Evolutionary conservation across 768 basidiomycete genomes (phyloP), one percentile per base, ranked within the genome.

Genomic region (Inosperma sp.): DNA sequence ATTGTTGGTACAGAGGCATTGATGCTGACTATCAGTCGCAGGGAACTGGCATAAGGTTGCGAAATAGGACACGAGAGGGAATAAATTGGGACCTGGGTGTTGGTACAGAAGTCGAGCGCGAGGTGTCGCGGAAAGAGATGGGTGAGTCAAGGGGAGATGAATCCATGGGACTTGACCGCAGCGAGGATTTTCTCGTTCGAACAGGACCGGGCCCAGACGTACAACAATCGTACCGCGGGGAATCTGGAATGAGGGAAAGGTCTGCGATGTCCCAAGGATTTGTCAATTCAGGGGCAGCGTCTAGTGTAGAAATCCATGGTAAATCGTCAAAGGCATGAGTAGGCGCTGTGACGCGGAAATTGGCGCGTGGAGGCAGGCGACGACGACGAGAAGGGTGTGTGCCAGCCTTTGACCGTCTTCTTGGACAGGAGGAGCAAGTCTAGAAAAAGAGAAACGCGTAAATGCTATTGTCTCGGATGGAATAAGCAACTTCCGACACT

Each of bases 291-390:
- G 75, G 69, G 5, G 76, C 54, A 45, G 66, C 52, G 45, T 86
- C 79, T 43, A 86, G 68, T 7, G 78, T 72, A 21, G 82, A 72
- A 46, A 84, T 81, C 84, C 84, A 87, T 4, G 84, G 82, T 8
- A 87, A 75, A 22, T 74, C 69, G 68, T 86, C 84, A 61, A 86
- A 84, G 3, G 62, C 49, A 37, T 73, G 72, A 26, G 56, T 42
- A 16, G 68, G 64, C 31, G 70, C 57, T 34, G 73, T 69, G 51
- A 41, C 43, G 52, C 54, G 61, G 34, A 44, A 56, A 13, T 60
- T 55, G 46, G 59, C 57, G 60, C 64, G 68, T 43, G 63, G 56
- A 43, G 58, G 53, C 39, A 59, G 52, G 51, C 68, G 67, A 40
- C 67, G 66, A 29, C 65, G 66, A 47, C 65, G 68, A 5, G 59